Evolutionary conservation across 192 early-diverging fungal species (phyloP), one percentile per base, ranked within the genome.

Genomic region (Coemansia sp.): DNA sequence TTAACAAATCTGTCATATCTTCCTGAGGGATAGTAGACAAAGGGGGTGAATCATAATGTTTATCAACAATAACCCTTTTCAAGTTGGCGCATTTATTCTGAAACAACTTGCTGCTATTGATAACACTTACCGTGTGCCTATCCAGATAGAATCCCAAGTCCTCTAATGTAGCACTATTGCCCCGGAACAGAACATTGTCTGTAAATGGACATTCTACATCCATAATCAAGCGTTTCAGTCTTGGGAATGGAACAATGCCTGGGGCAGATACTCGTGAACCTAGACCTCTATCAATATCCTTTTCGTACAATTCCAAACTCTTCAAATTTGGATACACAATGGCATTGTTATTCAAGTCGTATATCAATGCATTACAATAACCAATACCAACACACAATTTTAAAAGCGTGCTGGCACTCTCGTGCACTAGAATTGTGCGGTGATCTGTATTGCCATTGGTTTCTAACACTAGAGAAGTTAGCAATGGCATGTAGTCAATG

Each of bases 241-340:
- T 60, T 13, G 66, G 66, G 34, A 68, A 68, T 12, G 55, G 53
- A 3, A 58, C 66, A 33, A 47, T 39, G 5, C 20, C 29, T 67
- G 66, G 47, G 8, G 22, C 53, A 31, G 46, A 33, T 18, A 65
- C 10, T 18, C 0, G 55, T 8, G 52, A 5, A n/a, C 46, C 52
- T 55, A 55, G 11, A 55, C 24, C 24, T 11, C 20, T 15, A 16
- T 33, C 29, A 20, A n/a, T 4, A 3, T 57, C 55, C 2, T 57
- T 31, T 16, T 57, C 24, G 16, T 22, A 16, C 50, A 66, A 27
- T 22, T 8, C 8, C n/a, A 66, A 46, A 12, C 52, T 53, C 31
- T 66, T 50, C 36, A 66, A 16, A 39, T 66, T 53, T 39, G 65
- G 44, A 15, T 66, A 66, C 27, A 62, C 18, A 3, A 62, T 16